These are phyloP conservation scores for Aspergillus funiculosus DNA, from an alignment of 495 filamentous ascomycete genomes.

Conservation along the genomic window DNA sequence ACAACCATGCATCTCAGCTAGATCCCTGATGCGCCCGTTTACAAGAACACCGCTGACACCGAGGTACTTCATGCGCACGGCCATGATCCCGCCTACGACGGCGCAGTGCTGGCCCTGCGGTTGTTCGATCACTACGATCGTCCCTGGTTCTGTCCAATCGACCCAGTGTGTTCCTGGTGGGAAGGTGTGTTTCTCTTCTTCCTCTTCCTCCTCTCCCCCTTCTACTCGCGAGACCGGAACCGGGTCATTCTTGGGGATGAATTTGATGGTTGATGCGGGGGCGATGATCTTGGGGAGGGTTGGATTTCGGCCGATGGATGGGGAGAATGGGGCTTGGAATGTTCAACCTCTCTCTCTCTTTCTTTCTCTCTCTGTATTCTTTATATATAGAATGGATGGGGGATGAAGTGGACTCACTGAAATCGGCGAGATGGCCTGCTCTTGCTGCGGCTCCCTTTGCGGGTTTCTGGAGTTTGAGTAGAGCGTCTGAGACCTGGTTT, in stretches of 20 bases:
- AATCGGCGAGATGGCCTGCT: conserved; percentile 57
- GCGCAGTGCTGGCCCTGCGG: conserved; percentile 55
- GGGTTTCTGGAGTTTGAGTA: conserved; percentile 53
- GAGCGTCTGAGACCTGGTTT: conserved; percentile 54
- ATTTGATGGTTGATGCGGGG: conserved; percentile 59
- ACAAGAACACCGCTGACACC: conserved; percentile 53
- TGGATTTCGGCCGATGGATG: conserved; percentile 29
- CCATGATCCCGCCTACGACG: conserved; percentile 64
- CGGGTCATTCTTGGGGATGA: conserved; percentile 44
- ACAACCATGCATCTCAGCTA: conserved; percentile 45
- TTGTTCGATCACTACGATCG: conserved; percentile 56
- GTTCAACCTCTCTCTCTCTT: no score
- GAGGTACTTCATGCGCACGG: conserved; percentile 51
- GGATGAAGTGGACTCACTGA: conserved; percentile 37
- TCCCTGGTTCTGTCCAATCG: conserved; percentile 48
- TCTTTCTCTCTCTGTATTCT: no score
- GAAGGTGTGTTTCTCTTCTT: conserved; percentile 27
- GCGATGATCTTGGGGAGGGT: conserved; percentile 43
- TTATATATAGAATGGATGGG: neutral
- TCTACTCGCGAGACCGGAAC: conserved; percentile 24
- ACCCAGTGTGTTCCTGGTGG: conserved; percentile 51
- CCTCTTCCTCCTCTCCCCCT: no score
- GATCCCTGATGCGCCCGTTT: conserved; percentile 57
- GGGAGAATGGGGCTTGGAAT: conserved; percentile 28
- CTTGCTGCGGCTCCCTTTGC: conserved; percentile 28